Evolutionary conservation across 139 green algal species (phyloP), one percentile per base, ranked within the genome.

Genomic region (Marvania coccoides): DNA sequence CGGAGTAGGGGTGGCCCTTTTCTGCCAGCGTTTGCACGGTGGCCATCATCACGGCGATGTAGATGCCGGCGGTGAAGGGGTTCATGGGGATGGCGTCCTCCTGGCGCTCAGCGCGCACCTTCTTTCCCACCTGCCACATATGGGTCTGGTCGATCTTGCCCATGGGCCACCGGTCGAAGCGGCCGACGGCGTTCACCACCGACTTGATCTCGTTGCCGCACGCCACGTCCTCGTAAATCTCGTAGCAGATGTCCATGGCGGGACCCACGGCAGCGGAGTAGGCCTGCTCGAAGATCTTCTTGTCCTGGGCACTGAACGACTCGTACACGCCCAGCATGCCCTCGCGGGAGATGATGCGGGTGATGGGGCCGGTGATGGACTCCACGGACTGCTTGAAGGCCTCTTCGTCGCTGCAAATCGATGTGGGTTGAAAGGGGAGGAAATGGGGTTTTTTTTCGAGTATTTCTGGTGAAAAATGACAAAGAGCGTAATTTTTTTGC

Each of bases 221-320:
- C n/a, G 87, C 89, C 31, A 99, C 94, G 62, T 99, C 93, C 75
- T 99, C 94, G 73, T 98, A 98, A 74, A 93, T 92, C 87, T 99
- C 95, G 37, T 88, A 84, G 84, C 93, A 96, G 68, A 99, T 90
- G 83, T 99, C 95, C 83, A 96, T 85, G 47, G 87, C 81, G n/a
- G 95, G 94, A 57, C 77, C 72, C 72, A 92, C 92, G 45, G 85
- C 80, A 13, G 92, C 91, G 30, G 71, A 79, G 77, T 98, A 99
- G 4, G 95, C 93, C 70, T 90, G 28, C 61, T 85, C 67, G 69
- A 92, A 92, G 30, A 81, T 77, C 71, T 96, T 88, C 87, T 98
- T 97, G 80, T 77, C 93, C 14, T 81, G 78, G 0, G 71, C 87
- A 30, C 4, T 47, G 31, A 95, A 79, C 31, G 76, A 56, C 54